Evolutionary conservation across 495 filamentous ascomycete genomes (phyloP), one percentile per base, ranked within the genome.

Genomic region (Daldinia decipiens): DNA sequence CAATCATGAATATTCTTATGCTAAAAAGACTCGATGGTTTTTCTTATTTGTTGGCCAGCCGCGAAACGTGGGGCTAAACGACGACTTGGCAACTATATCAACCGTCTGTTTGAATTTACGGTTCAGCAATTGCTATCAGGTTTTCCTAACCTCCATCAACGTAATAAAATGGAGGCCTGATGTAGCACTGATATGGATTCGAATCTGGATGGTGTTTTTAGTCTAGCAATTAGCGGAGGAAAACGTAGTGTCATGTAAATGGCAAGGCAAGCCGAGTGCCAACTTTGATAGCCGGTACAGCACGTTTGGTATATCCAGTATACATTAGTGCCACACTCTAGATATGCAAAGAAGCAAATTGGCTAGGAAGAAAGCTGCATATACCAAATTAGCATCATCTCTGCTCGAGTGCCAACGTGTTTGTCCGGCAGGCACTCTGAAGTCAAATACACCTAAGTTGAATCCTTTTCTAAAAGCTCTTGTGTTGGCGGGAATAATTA

Each of bases 241-340:
- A 51, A 52, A 57, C 21, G 50, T 67, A 19, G 63, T 63, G 39
- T 59, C 63, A 72, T 58, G 59, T 72, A 59, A 45, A 47, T 59
- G 45, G 62, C 57, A 34, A 65, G 17, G 43, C 17, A 57, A 26
- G 45, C 34, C n/a, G 32, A 13, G 24, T 7, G 43, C 11, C 9
- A 54, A 15, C 43, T 57, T 26, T 34, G 27, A 31, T 12, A 12
- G 19, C 11, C 43, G 9, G 43, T 12, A 4, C 8, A 24, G 19
- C 4, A 47, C 8, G 9, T 24, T 24, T 45, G 17, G 17, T 17
- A 19, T 45, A 43, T 43, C 8, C 39, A 43, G n/a, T 17, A 45
- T 45, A 45, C 39, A n/a, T 17, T 15, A 21, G 40, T 9, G 7
- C 3, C n/a, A 9, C 7, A 45, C 17, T 45, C n/a, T 17, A 45